Percentiles rank a stretch among this genome's conserved stretches.
These are phyloP conservation scores for Tetracladium maxilliforme DNA, from an alignment of 2,329 filamentous ascomycete genomes.

Conservation along the genomic window DNA sequence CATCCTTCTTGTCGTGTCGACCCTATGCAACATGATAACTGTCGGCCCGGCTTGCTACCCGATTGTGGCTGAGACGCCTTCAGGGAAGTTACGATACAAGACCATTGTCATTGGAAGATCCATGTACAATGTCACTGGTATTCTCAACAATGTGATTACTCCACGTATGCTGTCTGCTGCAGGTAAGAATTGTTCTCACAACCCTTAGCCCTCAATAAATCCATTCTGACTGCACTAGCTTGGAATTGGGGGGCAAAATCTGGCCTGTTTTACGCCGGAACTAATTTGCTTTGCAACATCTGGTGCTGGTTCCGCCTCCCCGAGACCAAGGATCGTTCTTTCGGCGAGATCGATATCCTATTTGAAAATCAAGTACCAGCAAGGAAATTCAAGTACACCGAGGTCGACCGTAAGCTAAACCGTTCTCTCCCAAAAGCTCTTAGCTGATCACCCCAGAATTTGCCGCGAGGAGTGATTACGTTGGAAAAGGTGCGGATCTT, in stretches of 20 bases:
- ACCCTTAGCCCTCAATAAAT: background rate
- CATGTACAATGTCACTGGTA: conserved; percentile 11
- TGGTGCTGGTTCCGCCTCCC: conserved; percentile 30
- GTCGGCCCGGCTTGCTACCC: conserved; percentile 15
- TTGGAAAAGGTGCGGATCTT: too few relatives aligned
- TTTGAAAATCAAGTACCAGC: conserved; percentile 21
- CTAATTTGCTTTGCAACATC: conserved; percentile 13
- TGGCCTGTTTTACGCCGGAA: conserved; percentile 14
- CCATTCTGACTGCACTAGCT: conserved; percentile 4
- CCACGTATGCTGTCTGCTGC: conserved; percentile 10
- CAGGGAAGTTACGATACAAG: conserved; percentile 10
- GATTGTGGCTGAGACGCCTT: conserved; percentile 11
- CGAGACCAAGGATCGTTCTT: conserved; percentile 40
- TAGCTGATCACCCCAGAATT: too few relatives aligned
- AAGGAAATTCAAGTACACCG: conserved; percentile 16
- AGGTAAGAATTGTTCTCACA: conserved; percentile 7
- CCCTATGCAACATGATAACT: conserved; percentile 17
- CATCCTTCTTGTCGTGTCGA: conserved; percentile 15
- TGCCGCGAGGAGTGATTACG: too few relatives aligned
- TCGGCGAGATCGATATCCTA: conserved; percentile 29
- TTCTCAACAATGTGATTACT: conserved; percentile 12
- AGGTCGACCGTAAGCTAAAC: too few relatives aligned
- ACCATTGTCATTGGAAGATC: conserved; percentile 11
- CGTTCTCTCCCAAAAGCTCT: too few relatives aligned
- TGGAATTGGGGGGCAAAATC: conserved; percentile 16